These are phyloP conservation scores for Crassisporium funariophilum DNA, from an alignment of 768 basidiomycete genomes.

Conservation along the genomic window DNA sequence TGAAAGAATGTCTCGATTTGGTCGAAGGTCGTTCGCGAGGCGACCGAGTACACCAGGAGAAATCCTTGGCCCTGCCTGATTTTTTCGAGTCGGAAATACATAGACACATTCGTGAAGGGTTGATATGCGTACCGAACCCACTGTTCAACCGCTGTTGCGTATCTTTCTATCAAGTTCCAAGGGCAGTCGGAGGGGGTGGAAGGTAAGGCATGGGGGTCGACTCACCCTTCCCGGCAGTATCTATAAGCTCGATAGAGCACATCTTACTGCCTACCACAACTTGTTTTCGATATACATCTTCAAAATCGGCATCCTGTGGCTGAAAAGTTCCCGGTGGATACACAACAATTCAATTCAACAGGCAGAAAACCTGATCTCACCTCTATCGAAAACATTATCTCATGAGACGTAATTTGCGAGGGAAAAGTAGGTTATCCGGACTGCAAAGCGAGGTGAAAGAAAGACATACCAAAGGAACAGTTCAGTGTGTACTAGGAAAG, in stretches of 20 bases:
- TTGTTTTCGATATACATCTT: slow-evolving; percentile 96
- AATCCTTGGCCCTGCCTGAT: slow-evolving; percentile 97
- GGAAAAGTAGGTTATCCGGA: slow-evolving; percentile 11
- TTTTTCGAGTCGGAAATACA: too few species aligned
- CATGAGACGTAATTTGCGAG: slow-evolving; percentile 8
- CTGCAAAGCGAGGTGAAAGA: slow-evolving; percentile 5
- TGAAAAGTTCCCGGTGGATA: slow-evolving; percentile 32
- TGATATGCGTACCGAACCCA: slow-evolving; percentile 97
- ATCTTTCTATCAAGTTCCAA: slow-evolving; percentile 75
- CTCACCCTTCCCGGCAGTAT: slow-evolving; percentile 96
- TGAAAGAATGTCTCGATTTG: slow-evolving; percentile 88
- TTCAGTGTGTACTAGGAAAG: slow-evolving; percentile 97
- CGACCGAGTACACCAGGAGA: slow-evolving; percentile 95
- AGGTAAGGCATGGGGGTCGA: slow-evolving; percentile 17
- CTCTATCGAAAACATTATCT: slow-evolving; percentile 44
- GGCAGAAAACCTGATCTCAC: slow-evolving; percentile 42
- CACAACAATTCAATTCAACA: slow-evolving; percentile 8
- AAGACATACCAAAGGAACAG: slow-evolving; percentile 87
- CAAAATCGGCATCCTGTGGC: slow-evolving; percentile 98
- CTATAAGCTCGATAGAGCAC: slow-evolving; percentile 96
- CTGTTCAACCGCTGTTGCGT: slow-evolving; percentile 93
- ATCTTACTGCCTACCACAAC: slow-evolving; percentile 92
- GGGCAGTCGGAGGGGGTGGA: slow-evolving; percentile 19
- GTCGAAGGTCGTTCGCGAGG: slow-evolving; percentile 90
- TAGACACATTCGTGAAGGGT: too few species aligned